phyloP scores from a whole-genome alignment of 2,329 filamentous ascomycete species.

The Claviceps capensis region DNA sequence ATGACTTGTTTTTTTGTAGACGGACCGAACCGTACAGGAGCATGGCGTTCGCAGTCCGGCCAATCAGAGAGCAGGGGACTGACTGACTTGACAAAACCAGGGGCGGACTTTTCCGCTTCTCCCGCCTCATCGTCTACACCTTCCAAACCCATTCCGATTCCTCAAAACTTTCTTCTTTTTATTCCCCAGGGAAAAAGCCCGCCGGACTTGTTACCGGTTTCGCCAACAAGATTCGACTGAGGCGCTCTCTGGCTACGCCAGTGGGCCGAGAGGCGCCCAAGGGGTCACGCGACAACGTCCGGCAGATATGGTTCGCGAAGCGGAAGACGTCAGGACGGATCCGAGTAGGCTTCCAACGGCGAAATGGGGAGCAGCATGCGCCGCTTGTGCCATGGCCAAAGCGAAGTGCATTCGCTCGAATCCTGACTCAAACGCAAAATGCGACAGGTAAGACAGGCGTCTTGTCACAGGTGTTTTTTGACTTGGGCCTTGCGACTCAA shows the following conservation, averaged over 20 bases:
- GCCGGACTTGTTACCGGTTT: slow-evolving; percentile 8
- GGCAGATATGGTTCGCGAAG: slow-evolving; percentile 2
- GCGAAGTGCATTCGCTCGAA: slow-evolving; percentile 35
- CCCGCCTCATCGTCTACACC: slow-evolving; percentile 1
- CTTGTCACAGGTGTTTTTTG: too few relatives aligned
- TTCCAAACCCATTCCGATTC: not conserved
- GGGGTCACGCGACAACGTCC: too few relatives aligned
- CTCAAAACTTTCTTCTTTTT: not conserved
- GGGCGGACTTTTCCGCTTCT: slow-evolving; percentile 7
- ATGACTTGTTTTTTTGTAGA: not conserved
- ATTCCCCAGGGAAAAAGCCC: slow-evolving; percentile 7
- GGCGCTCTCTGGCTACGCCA: not conserved
- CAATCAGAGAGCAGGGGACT: slow-evolving; percentile 4
- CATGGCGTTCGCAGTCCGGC: not conserved
- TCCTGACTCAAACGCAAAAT: slow-evolving; percentile 23
- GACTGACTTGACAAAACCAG: slow-evolving; percentile 1
- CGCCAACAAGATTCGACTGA: not conserved
- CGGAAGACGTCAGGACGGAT: slow-evolving; percentile 5
- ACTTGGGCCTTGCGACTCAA: too few relatives aligned
- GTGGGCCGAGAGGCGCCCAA: not conserved
- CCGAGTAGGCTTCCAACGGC: slow-evolving; percentile 21
- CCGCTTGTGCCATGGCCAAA: slow-evolving; percentile 33
- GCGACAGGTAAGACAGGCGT: slow-evolving; percentile 29
- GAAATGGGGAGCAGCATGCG: slow-evolving; percentile 37
- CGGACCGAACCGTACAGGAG: not conserved